Base-by-base conservation (phyloP, 768 basidiomycete genomes). In the Hygrocybe punicea region DNA sequence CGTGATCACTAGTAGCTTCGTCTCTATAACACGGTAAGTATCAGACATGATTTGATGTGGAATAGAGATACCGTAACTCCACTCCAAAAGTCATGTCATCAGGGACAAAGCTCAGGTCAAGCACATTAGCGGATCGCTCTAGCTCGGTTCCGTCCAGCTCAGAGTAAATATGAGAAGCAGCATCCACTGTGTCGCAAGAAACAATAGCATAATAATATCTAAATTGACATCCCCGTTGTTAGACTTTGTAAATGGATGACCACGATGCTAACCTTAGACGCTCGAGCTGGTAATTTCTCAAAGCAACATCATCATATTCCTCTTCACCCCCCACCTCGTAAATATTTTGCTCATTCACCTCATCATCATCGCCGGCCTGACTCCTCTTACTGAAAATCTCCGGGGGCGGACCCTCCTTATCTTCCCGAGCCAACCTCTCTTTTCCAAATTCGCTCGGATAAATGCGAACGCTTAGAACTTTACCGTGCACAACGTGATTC, bases 191-290 rank as follows among this genome's bases (percentile, higher is more conserved):
- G 64, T 95, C 89, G 72, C 93, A 98, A 51, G 91, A 89, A 2
- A 93, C 86, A 53, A 99, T 81, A 13, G 96, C 96, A 72, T 98
- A 99, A 67, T 91, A 96, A 69, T 98, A 99, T 57, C 94, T 97
- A 67, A 58, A 45, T 34, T 11, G 46, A 23, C 17, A 39, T 58
- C 11, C 42, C 45, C 45, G 47, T 13, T 47, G 55, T 33, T 39
- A 55, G 39, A n/a, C 19, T 5, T 11, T 47, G 42, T 44, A 10
- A 54, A 50, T 51, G 17, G 51, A 57, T 14, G 36, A 47, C 21
- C 40, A 6, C 36, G 25, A 9, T 21, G 76, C 84, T 58, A 67
- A 95, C 93, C 94, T 80, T 63, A 98, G 73, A 40, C 96, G 81
- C 69, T 98, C 93, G 5, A 98, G 79, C 69, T 99, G 97, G 68